These are phyloP conservation scores for Dryadomyces sulphureus DNA, from an alignment of 2,329 filamentous ascomycete species.

Conservation along the genomic window DNA sequence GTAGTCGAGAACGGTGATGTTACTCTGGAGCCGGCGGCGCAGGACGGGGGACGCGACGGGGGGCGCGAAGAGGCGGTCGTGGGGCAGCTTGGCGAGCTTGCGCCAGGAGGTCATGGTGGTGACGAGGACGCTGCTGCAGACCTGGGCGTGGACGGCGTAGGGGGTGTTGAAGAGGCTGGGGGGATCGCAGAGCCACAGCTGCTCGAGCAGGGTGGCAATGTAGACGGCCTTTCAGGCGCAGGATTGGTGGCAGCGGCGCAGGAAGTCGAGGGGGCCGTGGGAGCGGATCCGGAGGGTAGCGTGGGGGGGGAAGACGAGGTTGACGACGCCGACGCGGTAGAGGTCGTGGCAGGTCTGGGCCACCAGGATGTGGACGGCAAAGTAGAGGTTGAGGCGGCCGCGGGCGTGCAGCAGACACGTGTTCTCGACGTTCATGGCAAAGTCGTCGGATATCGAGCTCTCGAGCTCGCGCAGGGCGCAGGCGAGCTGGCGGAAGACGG, in stretches of 20 bases:
- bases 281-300: conserved; percentile 7
- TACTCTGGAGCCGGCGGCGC: conserved; percentile 3
- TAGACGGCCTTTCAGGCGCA: conserved; percentile 5
- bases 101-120: conserved; percentile 7
- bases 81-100: neutral
- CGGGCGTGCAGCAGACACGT: conserved; percentile 2
- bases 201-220: conserved; percentile 4
- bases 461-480: conserved; percentile 4
- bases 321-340: conserved; percentile 7
- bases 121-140: conserved; percentile 8
- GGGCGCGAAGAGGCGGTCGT: neutral
- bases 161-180: conserved; percentile 6
- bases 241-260: conserved; percentile 4
- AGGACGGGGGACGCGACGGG: neutral
- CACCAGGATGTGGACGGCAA: conserved; percentile 7
- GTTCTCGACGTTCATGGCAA: conserved; percentile 3
- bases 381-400: conserved; percentile 3
- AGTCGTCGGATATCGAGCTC: neutral
- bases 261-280: conserved; percentile 4
- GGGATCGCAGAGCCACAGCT: conserved; percentile 2
- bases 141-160: conserved; percentile 7
- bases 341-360: conserved; percentile 7
- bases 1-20: conserved; percentile 4
- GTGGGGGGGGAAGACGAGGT: conserved; percentile 8
- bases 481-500: neutral